phyloP scores from a whole-genome alignment of 768 basidiomycete species.

The Tricholoma sp. region DNA sequence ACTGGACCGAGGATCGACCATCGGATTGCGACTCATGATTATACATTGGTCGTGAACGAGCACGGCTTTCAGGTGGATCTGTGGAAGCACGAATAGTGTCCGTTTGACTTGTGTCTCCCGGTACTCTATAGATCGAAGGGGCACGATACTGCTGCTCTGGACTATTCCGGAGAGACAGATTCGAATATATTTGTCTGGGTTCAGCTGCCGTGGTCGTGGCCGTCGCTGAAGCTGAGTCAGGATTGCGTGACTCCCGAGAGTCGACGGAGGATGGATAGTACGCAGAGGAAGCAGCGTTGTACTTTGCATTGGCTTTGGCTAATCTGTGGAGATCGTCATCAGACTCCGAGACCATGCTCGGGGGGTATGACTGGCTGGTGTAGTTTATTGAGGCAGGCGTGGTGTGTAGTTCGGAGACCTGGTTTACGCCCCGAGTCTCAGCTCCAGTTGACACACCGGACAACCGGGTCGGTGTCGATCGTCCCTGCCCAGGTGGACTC shows the following conservation, averaged over 20 bases:
- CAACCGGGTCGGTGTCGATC: conserved; percentile 7
- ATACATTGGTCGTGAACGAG: neutral
- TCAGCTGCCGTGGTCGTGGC: neutral
- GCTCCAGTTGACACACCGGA: conserved; percentile 7
- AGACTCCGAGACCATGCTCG: conserved; percentile 27
- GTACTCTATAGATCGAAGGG: neutral
- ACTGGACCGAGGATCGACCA: conserved; percentile 3
- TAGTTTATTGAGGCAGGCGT: neutral
- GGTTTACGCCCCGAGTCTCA: conserved; percentile 3
- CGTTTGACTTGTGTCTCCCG: neutral
- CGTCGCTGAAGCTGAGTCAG: neutral
- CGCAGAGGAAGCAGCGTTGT: conserved; percentile 35
- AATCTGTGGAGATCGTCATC: conserved; percentile 36
- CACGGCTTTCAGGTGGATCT: neutral
- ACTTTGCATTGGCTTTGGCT: conserved; percentile 37
- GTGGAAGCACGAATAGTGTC: conserved; percentile 3
- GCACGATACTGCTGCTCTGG: conserved; percentile 13
- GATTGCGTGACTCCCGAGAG: neutral
- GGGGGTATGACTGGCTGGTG: conserved; percentile 11
- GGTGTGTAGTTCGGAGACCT: neutral
- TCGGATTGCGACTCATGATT: conserved; percentile 3
- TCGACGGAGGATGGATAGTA: conserved; percentile 19
- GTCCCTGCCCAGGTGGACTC: conserved; percentile 4
- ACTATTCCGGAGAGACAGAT: conserved; percentile 14
- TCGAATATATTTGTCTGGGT: conserved; percentile 10